These are phyloP conservation scores for Funneliformis mosseae DNA, from an alignment of 192 early-diverging fungal genomes.

Conservation along the genomic window DNA sequence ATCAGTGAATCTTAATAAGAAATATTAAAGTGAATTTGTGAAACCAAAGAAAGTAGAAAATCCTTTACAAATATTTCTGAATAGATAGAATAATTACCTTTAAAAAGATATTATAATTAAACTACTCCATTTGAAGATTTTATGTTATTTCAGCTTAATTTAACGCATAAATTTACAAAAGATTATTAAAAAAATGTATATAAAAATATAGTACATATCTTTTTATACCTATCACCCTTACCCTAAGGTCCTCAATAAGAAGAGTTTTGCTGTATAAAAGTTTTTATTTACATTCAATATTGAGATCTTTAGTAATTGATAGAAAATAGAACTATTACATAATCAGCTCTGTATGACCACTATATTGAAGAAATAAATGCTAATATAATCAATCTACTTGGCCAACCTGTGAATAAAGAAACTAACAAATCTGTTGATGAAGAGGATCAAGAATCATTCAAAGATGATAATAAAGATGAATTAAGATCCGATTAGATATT, in stretches of 20 bases:
- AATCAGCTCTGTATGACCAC: background rate
- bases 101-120: no score
- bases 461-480: background rate
- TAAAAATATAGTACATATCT: no score
- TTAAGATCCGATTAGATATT: background rate
- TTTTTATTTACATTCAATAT: background rate
- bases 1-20: no score
- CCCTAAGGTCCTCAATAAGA: background rate
- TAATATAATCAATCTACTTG: background rate
- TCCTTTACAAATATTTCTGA: no score
- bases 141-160: background rate
- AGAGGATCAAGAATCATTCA: background rate
- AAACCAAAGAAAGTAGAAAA: no score
- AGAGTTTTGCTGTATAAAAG: background rate
- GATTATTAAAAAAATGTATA: background rate
- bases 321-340: no score
- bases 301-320: background rate
- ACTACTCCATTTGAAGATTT: conserved; percentile 6
- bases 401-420: background rate
- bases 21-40: no score
- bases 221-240: no score
- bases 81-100: no score
- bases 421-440: background rate
- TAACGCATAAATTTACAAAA: background rate
- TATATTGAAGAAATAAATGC: conserved; percentile 7